A percentile compares a stretch with the other conserved stretches of the same genome.
Evolutionary conservation across 2,329 filamentous ascomycete species (phyloP).

Genomic region (Pseudopithomyces chartarum): DNA sequence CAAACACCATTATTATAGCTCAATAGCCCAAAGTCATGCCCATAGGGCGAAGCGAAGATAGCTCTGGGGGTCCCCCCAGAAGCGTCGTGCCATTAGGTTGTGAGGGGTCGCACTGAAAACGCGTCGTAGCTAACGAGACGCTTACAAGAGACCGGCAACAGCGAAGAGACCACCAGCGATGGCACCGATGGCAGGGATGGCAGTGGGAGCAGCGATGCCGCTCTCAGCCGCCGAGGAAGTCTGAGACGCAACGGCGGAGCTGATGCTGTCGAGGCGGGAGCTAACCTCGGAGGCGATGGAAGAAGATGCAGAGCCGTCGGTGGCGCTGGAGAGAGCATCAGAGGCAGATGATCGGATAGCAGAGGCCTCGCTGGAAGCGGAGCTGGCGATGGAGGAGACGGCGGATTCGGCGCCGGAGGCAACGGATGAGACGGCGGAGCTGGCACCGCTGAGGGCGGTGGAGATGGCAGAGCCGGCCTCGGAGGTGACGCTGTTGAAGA

Average conservation of each 20-base stretch:
- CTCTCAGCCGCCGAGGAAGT: slow-evolving; percentile 10
- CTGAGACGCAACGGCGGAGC: slow-evolving; percentile 6
- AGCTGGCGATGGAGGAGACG: slow-evolving; percentile 15
- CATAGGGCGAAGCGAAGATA: background rate
- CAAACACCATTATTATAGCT: background rate
- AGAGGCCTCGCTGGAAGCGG: slow-evolving; percentile 10
- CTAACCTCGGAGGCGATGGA: slow-evolving; percentile 8
- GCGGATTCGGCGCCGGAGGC: slow-evolving; percentile 7
- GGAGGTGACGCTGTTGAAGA: slow-evolving; percentile 12
- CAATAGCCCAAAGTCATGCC: background rate
- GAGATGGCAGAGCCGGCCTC: background rate
- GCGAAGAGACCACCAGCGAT: slow-evolving; percentile 38
- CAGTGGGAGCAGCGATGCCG: slow-evolving; percentile 28
- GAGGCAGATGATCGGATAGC: slow-evolving; percentile 1
- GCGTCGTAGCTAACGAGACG: background rate
- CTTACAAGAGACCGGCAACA: slow-evolving; percentile 41
- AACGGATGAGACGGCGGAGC: slow-evolving; percentile 6
- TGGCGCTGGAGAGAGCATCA: slow-evolving; percentile 19
- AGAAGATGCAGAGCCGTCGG: background rate
- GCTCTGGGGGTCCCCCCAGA: background rate
- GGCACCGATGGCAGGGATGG: slow-evolving; percentile 37
- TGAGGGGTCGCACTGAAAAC: background rate
- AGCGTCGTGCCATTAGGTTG: background rate
- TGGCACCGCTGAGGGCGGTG: background rate
- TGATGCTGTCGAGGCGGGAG: slow-evolving; percentile 11